phyloP scores from a whole-genome alignment of 768 basidiomycete species.

The Neoboletus magnificus region DNA sequence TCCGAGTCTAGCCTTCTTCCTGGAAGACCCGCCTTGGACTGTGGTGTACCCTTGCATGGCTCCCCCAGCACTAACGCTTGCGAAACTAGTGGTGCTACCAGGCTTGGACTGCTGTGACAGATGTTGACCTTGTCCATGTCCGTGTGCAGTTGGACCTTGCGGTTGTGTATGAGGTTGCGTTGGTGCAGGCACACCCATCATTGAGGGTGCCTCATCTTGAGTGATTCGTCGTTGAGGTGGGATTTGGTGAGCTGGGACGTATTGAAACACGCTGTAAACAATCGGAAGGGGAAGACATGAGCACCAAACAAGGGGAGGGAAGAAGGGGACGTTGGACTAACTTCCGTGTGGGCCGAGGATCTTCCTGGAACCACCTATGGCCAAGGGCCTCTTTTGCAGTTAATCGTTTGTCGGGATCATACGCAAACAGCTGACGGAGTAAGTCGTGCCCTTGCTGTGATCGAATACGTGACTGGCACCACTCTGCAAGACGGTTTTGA shows the following conservation, averaged over 20 bases:
- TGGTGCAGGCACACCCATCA: conserved; percentile 64
- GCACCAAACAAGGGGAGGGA: not conserved
- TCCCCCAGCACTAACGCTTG: conserved; percentile 55
- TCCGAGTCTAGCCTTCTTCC: conserved; percentile 62
- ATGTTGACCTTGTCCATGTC: conserved; percentile 46
- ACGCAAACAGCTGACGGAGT: conserved; percentile 80
- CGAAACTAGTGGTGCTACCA: conserved; percentile 61
- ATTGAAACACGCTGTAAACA: conserved; percentile 65
- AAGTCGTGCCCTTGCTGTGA: conserved; percentile 72
- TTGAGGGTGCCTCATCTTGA: conserved; percentile 87
- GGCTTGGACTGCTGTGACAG: conserved; percentile 43
- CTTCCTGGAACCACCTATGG: conserved; percentile 92
- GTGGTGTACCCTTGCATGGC: conserved; percentile 29
- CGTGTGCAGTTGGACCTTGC: conserved; percentile 42
- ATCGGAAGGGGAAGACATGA: conserved; percentile 1
- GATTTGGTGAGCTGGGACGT: conserved; percentile 57
- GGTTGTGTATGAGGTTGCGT: conserved; percentile 42
- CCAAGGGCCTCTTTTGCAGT: conserved; percentile 77
- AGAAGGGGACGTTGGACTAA: conserved; percentile 37
- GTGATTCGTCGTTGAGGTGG: conserved; percentile 89
- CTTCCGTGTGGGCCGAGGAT: conserved; percentile 84
- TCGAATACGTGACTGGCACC: conserved; percentile 69
- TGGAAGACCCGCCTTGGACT: conserved; percentile 37
- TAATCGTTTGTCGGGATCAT: conserved; percentile 85
- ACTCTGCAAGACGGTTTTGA: conserved; percentile 61